Evolutionary conservation across 345 rosid species (phyloP).

Genomic region (Citrus cavaleriei): DNA sequence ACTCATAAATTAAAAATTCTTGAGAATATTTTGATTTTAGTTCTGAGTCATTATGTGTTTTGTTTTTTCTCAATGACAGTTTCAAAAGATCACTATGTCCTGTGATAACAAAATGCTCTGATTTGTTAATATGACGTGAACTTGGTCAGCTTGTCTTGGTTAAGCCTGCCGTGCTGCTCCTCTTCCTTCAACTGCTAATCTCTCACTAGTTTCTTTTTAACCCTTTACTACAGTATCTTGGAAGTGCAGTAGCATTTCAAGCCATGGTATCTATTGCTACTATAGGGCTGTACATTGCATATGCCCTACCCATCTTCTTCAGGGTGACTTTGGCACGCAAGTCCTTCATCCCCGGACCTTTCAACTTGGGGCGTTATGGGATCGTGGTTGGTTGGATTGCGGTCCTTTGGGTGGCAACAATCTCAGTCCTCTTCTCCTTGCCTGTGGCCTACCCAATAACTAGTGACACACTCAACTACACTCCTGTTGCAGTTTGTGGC

Average conservation of each 20-base stretch:
- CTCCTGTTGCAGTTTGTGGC: constrained; percentile 87
- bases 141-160: not conserved
- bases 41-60: too few species aligned
- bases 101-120: not conserved
- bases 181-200: constrained; percentile 6
- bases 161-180: not conserved
- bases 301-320: constrained; percentile 79
- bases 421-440: constrained; percentile 85
- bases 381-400: constrained; percentile 76
- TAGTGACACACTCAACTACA: constrained; percentile 78
- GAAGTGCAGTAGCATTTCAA: constrained; percentile 86
- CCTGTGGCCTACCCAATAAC: constrained; percentile 89
- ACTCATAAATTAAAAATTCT: not conserved
- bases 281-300: constrained; percentile 92
- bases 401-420: constrained; percentile 85
- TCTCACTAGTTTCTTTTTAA: not conserved
- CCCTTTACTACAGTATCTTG: constrained; percentile 72
- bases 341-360: constrained; percentile 72
- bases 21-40: not conserved
- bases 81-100: not conserved
- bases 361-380: constrained; percentile 71
- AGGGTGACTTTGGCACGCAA: constrained; percentile 81
- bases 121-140: not conserved
- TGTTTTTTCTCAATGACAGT: too few species aligned
- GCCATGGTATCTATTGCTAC: constrained; percentile 99